Evolutionary conservation across 1,284 basidiomycete genomes (phyloP), one percentile per base, ranked within the genome.

Genomic region (Puccinia hordei): DNA sequence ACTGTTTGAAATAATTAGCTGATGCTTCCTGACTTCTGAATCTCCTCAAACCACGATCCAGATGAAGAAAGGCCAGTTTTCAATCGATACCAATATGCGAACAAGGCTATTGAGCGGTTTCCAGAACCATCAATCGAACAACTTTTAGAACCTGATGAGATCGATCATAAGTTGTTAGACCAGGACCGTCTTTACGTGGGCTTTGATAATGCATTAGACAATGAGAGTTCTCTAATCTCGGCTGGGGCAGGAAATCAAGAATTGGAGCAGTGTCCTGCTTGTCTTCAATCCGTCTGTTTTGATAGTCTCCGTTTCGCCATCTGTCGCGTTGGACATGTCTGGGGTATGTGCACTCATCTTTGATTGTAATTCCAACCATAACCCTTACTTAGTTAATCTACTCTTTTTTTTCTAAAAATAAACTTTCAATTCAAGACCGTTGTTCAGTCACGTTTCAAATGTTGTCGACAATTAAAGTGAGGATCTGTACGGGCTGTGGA

Each of bases 381-480:
- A 12, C 57, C 33, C 27, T 9, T 33, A 2, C 24, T 33, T 6
- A 59, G 17, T 59, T 15, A 17, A 44, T 24, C 57, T 15, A 27
- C 19, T 46, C 24, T 41, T 30, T 55, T 22, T 44, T n/a, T 38
- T 17, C 12, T 10, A n/a, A n/a, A n/a, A n/a, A n/a, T n/a, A n/a
- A n/a, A n/a, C n/a, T n/a, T n/a, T 15, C 13, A 4, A 27, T 59
- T n/a, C n/a, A n/a, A 78, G 75, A 78, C 53, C 65, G 75, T 59
- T 78, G 75, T 46, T 53, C 63, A 33, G 53, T 78, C n/a, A 78
- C 63, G 9, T 78, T 78, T 59, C 46, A 55, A 57, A 68, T 78
- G n/a, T 46, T 78, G 19, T 30, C 61, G 44, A 33, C 44, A 13
- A 57, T 38, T 22, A 51, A 78, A 38, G 27, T 78, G 33, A 78